A percentile compares a stretch with the other conserved stretches of the same genome.
phyloP scores from a whole-genome alignment of 805 yeast species.

The Pachysolen tannophilus region DNA sequence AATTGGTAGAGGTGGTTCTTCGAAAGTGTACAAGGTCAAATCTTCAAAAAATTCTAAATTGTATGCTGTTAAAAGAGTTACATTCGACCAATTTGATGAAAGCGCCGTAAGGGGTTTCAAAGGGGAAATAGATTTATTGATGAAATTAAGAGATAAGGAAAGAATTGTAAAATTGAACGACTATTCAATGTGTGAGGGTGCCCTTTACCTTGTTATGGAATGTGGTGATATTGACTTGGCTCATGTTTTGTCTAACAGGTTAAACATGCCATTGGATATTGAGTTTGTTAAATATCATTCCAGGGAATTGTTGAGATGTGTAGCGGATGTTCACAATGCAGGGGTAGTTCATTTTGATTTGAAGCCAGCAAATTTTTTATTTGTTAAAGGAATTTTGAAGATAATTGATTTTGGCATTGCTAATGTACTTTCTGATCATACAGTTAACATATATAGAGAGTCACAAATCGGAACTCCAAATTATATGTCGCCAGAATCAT shows the following conservation, averaged over 20 bases:
- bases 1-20: slow-evolving; percentile 87
- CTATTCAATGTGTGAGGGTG: slow-evolving; percentile 56
- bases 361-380: slow-evolving; percentile 63
- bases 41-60: slow-evolving; percentile 40
- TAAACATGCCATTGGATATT: slow-evolving; percentile 45
- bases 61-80: slow-evolving; percentile 77
- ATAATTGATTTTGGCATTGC: slow-evolving; percentile 95
- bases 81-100: slow-evolving; percentile 75
- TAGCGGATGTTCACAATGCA: slow-evolving; percentile 76
- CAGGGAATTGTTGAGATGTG: slow-evolving; percentile 72
- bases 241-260: slow-evolving; percentile 58
- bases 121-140: slow-evolving; percentile 78
- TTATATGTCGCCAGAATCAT: slow-evolving; percentile 97
- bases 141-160: slow-evolving; percentile 46
- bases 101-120: slow-evolving; percentile 69
- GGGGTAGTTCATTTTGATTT: slow-evolving; percentile 57
- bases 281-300: slow-evolving; percentile 77
- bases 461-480: slow-evolving; percentile 93
- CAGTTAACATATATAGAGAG: slow-evolving; percentile 82
- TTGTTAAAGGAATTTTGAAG: slow-evolving; percentile 77
- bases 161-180: slow-evolving; percentile 78
- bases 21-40: slow-evolving; percentile 79
- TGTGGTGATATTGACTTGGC: slow-evolving; percentile 91
- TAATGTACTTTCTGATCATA: slow-evolving; percentile 89
- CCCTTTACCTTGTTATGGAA: slow-evolving; percentile 78